These are phyloP conservation scores for Pneumocystis sp. DNA, from an alignment of 1,139 yeast genomes.

Conservation along the genomic window DNA sequence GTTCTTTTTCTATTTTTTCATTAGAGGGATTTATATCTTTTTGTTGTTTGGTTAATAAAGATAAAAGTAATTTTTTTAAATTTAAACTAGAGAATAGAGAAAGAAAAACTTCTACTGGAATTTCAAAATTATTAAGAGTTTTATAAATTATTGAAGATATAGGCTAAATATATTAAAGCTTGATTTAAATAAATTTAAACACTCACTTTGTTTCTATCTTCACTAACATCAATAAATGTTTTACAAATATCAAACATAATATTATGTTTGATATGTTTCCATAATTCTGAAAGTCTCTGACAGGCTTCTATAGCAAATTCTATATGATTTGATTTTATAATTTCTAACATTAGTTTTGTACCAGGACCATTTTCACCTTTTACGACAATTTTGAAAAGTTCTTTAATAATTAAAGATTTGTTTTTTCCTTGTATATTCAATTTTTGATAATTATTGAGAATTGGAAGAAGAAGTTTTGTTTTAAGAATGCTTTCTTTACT, in stretches of 20 bases:
- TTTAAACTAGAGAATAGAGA: conserved; percentile 38
- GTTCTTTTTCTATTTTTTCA: background rate
- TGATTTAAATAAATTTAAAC: background rate
- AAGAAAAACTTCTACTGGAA: conserved; percentile 35
- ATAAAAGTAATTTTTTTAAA: conserved; percentile 15
- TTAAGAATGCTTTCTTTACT: conserved; percentile 3
- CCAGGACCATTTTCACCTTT: conserved; percentile 43
- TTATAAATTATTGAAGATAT: conserved; percentile 27
- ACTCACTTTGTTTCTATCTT: background rate
- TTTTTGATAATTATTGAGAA: background rate
- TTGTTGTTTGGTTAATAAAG: background rate
- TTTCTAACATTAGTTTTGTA: conserved; percentile 43
- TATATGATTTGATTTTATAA: conserved; percentile 32
- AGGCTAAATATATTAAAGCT: background rate
- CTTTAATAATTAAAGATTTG: background rate
- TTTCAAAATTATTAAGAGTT: conserved; percentile 34
- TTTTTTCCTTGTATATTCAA: background rate
- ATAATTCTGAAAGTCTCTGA: conserved; percentile 38
- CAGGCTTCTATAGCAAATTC: conserved; percentile 40
- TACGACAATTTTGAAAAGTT: conserved; percentile 27
- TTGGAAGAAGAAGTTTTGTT: conserved; percentile 2
- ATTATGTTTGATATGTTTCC: conserved; percentile 42
- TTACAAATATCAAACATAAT: conserved; percentile 41
- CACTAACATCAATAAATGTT: conserved; percentile 36
- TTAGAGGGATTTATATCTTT: background rate